Evolutionary conservation across 176 grass and related monocot genomes (phyloP).

Genomic region (Phoenix roebelenii): DNA sequence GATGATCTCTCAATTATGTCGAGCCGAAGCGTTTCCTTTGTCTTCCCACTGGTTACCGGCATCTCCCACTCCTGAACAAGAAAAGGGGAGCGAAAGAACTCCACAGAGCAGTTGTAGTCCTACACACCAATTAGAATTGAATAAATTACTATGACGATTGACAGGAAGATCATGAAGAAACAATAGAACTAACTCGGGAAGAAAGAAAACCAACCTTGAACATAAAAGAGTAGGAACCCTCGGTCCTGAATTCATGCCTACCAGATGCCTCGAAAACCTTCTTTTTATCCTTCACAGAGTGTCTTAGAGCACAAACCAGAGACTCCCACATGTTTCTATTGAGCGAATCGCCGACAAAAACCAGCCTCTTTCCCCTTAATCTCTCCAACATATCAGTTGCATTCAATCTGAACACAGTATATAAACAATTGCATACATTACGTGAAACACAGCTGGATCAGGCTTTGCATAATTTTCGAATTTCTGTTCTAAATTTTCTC

Average conservation of each 20-base stretch:
- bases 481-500: constrained; percentile 7
- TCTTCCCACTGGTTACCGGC: constrained; percentile 32
- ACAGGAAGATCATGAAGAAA: not conserved
- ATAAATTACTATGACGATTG: too few species aligned
- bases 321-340: constrained; percentile 99
- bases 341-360: constrained; percentile 88
- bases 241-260: constrained; percentile 45
- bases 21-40: constrained; percentile 86
- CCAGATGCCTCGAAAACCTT: constrained; percentile 80
- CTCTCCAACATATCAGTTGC: constrained; percentile 61
- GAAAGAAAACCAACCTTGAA: constrained; percentile 33
- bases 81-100: constrained; percentile 82
- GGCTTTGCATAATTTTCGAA: too few species aligned
- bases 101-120: constrained; percentile 83
- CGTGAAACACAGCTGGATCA: too few species aligned
- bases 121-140: constrained; percentile 12
- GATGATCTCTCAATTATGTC: constrained; percentile 77
- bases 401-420: constrained; percentile 30
- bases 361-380: constrained; percentile 72
- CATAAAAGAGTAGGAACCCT: constrained; percentile 67
- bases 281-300: constrained; percentile 47
- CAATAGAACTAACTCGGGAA: not conserved
- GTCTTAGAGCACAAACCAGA: constrained; percentile 61
- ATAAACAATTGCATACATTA: too few species aligned
- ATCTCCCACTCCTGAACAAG: constrained; percentile 87